Conservation (phyloP, 306 rosid species). For the Parietaria judaica region DNA sequence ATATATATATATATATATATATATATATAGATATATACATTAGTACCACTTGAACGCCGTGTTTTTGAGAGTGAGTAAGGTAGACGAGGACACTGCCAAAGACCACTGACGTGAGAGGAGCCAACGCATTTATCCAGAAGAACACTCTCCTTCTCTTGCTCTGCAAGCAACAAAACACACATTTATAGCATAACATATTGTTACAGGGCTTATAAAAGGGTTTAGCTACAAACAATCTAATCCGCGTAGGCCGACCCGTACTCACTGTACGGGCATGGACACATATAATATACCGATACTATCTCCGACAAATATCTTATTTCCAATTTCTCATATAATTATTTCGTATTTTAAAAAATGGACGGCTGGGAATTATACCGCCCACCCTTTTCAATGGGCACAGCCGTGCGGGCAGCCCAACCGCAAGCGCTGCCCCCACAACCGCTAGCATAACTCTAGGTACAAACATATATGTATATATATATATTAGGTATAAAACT, state of each 20-base stretch:
- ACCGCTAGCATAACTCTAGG: no score
- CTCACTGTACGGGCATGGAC: no score
- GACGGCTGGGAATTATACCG: no score
- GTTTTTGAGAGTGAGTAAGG: constrained; percentile 38
- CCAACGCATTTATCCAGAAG: constrained; percentile 45
- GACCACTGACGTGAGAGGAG: constrained; percentile 35
- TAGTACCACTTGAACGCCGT: constrained; percentile 39
- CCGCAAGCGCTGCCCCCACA: no score
- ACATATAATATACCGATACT: no score
- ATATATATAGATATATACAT: not conserved
- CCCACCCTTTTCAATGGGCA: no score
- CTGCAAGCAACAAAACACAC: constrained; percentile 6
- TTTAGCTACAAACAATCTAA: not conserved
- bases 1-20: not conserved
- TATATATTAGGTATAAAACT: not conserved
- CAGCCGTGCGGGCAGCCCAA: no score
- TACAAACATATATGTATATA: not conserved
- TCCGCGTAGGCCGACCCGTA: no score
- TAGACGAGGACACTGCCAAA: constrained; percentile 34
- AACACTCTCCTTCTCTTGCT: constrained; percentile 33
- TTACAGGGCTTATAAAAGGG: no score
- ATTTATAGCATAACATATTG: not conserved
- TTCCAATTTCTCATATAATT: no score
- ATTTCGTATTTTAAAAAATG: no score
- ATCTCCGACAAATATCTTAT: no score